Percentiles rank a stretch among this genome's conserved stretches.
These are phyloP conservation scores for Cryptococcus sp. DNA, from an alignment of 1,284 basidiomycete species.

Conservation along the genomic window DNA sequence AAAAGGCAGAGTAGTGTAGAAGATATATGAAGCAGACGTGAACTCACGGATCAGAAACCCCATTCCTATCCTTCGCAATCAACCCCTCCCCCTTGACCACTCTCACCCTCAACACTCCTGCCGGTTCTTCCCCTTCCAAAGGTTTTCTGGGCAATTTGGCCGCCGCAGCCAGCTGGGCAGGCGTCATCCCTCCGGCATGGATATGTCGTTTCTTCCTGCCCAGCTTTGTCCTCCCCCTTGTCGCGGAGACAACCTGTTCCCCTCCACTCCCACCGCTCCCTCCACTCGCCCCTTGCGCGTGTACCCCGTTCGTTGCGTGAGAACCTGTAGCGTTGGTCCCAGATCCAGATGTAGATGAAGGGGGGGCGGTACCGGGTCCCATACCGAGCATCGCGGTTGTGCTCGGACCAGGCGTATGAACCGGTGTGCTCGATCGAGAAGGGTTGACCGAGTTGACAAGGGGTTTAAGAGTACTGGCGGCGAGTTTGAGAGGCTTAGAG, in stretches of 20 bases:
- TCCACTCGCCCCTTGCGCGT: too few relatives aligned
- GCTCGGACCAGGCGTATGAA: neutral
- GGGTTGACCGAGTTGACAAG: constrained; percentile 1
- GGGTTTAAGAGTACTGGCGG: constrained; percentile 31
- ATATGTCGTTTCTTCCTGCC: constrained; percentile 8
- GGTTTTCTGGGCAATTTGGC: constrained; percentile 39
- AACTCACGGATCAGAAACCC: constrained; percentile 46
- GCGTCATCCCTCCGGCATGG: constrained; percentile 10
- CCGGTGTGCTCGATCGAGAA: constrained; percentile 3
- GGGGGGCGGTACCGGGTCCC: neutral
- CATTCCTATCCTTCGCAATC: constrained; percentile 50
- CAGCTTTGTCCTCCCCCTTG: neutral
- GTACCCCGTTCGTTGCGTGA: too few relatives aligned
- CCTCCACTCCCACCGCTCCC: too few relatives aligned
- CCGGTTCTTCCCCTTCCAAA: constrained; percentile 43
- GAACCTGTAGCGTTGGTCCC: too few relatives aligned
- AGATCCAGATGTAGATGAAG: neutral
- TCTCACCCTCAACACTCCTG: constrained; percentile 44
- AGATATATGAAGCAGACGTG: neutral
- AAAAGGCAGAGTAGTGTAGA: neutral
- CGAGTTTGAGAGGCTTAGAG: constrained; percentile 41
- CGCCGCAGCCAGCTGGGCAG: constrained; percentile 31
- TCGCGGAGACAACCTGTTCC: too few relatives aligned
- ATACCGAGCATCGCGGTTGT: neutral
- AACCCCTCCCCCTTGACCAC: constrained; percentile 48